These are phyloP conservation scores for Incumbomyces delicatus DNA, from an alignment of 2,329 filamentous ascomycete species.

Conservation along the genomic window DNA sequence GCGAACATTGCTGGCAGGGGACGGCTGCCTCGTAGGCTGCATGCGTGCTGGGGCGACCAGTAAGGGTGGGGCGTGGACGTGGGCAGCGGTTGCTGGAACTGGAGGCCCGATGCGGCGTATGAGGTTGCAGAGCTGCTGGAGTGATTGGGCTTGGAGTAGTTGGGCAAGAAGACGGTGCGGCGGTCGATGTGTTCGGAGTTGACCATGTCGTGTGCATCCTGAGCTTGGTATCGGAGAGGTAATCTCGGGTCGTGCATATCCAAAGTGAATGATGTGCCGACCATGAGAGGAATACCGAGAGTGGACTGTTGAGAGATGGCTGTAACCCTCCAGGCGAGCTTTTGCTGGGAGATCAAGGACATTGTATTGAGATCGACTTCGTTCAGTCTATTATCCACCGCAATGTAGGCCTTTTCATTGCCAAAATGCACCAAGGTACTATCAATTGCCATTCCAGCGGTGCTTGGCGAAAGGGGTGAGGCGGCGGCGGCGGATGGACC, in stretches of 20 bases:
- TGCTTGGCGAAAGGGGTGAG: conserved; percentile 11
- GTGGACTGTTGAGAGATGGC: conserved; percentile 61
- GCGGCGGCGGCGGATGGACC: conserved; percentile 36
- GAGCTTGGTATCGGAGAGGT: conserved; percentile 9
- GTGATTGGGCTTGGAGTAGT: conserved; percentile 11
- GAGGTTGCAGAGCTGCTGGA: background rate
- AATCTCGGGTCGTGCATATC: conserved; percentile 71
- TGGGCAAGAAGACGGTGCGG: conserved; percentile 10
- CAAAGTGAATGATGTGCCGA: conserved; percentile 72
- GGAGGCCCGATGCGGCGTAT: background rate
- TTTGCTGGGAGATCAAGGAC: conserved; percentile 56
- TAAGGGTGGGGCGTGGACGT: conserved; percentile 40
- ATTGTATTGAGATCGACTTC: conserved; percentile 74
- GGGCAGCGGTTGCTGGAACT: conserved; percentile 28
- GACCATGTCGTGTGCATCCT: background rate
- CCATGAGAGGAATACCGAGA: conserved; percentile 61
- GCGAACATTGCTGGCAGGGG: conserved; percentile 42
- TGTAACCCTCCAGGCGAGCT: conserved; percentile 74
- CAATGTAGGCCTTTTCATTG: conserved; percentile 63
- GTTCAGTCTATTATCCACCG: conserved; percentile 64
- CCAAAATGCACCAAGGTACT: conserved; percentile 69
- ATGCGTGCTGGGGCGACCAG: background rate
- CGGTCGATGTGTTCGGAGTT: conserved; percentile 1
- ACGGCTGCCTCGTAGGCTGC: too few relatives aligned
- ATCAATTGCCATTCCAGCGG: conserved; percentile 53